These are phyloP conservation scores for Lunasporangiospora selenospora DNA, from an alignment of 192 early-diverging fungal species.

Conservation along the genomic window DNA sequence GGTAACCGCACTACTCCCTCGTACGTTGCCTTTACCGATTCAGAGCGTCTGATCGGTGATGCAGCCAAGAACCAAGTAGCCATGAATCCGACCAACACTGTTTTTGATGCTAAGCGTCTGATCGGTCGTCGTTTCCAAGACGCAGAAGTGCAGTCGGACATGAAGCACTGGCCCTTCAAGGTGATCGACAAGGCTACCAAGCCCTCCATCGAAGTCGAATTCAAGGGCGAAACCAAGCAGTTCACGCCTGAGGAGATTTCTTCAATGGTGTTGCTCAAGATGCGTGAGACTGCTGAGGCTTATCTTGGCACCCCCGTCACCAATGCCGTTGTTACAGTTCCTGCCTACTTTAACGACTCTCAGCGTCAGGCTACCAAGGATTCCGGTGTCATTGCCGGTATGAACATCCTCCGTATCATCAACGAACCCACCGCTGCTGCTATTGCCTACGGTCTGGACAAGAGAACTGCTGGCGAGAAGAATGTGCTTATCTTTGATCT, in stretches of 20 bases:
- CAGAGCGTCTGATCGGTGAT: conserved; percentile 99
- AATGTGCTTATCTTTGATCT: conserved; percentile 98
- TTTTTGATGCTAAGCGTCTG: conserved; percentile 98
- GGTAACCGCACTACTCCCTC: conserved; percentile 99
- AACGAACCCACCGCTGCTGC: conserved; percentile 98
- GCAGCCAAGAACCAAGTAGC: conserved; percentile 99
- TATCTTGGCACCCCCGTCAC: conserved; percentile 81
- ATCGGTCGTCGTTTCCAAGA: conserved; percentile 96
- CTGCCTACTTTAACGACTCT: conserved; percentile 97
- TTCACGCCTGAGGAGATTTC: conserved; percentile 99
- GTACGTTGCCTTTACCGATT: conserved; percentile 97
- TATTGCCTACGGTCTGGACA: conserved; percentile 95
- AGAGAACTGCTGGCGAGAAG: conserved; percentile 67
- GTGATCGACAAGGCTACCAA: conserved; percentile 88
- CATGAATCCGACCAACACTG: conserved; percentile 98
- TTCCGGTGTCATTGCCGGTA: conserved; percentile 89
- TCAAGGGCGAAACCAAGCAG: conserved; percentile 95
- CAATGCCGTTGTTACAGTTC: conserved; percentile 95
- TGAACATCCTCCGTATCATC: conserved; percentile 97
- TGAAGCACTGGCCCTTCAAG: conserved; percentile 99
- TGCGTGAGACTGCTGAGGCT: conserved; percentile 94
- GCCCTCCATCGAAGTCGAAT: conserved; percentile 92
- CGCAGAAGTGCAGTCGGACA: conserved; percentile 95
- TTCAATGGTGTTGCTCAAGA: conserved; percentile 96
- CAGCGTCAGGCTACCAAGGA: conserved; percentile 99